Evolutionary conservation across 495 filamentous ascomycete species (phyloP), one percentile per base, ranked within the genome.

Genomic region (Penicillium canescens): DNA sequence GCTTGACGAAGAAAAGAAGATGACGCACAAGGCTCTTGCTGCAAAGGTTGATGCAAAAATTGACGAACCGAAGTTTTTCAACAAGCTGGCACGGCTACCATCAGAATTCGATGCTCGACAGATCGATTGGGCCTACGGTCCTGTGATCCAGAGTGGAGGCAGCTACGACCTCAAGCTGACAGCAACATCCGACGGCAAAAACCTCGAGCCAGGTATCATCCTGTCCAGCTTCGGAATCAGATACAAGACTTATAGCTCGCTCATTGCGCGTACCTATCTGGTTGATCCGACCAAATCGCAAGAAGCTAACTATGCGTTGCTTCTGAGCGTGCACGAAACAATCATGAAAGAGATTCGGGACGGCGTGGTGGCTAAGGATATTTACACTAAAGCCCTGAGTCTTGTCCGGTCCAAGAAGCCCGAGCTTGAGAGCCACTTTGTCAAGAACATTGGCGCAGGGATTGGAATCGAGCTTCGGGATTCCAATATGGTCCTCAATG

Each of bases 281-380:
- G 95, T 99, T 28, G 94, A 97, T 66, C 94, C 94, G 31, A 98
- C 91, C 71, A 96, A 96, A 65, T 82, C 86, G 1, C 93, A 97
- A 65, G 95, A 97, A 72, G 86, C 79, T 65, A 93, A 91, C 66
- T 99, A 99, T 78, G 92, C 91, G 56, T 79, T 96, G n/a, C 76
- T 99, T n/a, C 75, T 92, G 14, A 82, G 79, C 34, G 80, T 98
- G 18, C 92, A 96, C 64, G 91, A 92, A 56, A 69, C 85, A 5
- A 82, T 96, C n/a, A 78, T 98, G 54, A 92, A 91, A 57, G 89
- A 93, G 60, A 84, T 97, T 44, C 84, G 90, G 21, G 93, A 98
- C 63, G 95, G 95, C 31, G 89, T 86, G 7, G 76, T 83, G 4
- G 87, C 87, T 46, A 97, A 96, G 68, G 92, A 97, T 58, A 81